Evolutionary conservation across 176 grass and related monocot genomes (phyloP).

Genomic region (Tillandsia fasciculata): DNA sequence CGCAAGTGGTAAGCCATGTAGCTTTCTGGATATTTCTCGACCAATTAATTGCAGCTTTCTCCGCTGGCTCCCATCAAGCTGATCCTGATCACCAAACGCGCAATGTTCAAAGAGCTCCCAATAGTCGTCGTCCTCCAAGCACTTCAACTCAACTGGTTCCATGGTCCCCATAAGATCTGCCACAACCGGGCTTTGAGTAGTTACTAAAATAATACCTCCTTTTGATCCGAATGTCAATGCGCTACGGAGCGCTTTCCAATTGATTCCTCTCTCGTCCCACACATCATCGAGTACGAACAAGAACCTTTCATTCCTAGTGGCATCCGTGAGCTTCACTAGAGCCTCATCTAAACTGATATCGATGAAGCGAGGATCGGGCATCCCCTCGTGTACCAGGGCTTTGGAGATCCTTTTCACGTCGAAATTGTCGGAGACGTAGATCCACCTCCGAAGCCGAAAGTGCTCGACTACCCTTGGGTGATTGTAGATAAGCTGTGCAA

Average conservation of each 20-base stretch:
- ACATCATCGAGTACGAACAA: neutral
- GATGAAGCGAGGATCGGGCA: neutral
- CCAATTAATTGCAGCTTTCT: conserved; percentile 23
- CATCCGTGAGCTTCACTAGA: conserved; percentile 1
- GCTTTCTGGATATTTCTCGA: conserved; percentile 22
- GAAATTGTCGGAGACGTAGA: conserved; percentile 16
- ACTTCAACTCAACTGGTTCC: neutral
- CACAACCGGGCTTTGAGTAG: conserved; percentile 11
- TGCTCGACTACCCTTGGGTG: neutral
- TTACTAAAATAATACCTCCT: neutral
- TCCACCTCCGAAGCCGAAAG: conserved; percentile 11
- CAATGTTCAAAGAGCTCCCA: conserved; percentile 5
- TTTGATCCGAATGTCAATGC: neutral
- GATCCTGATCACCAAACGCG: no score
- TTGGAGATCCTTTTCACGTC: neutral
- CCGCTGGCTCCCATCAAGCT: no score
- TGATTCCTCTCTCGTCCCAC: neutral
- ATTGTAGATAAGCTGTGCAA: conserved; percentile 19
- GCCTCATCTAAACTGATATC: neutral
- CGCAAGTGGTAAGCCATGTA: conserved; percentile 42
- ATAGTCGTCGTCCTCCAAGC: conserved; percentile 2
- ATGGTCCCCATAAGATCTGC: neutral
- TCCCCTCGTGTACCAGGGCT: neutral
- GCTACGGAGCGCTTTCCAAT: neutral
- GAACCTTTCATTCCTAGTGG: neutral